These are phyloP conservation scores for Carnegiea gigantea DNA, from an alignment of 179 eudicot genomes.

Conservation along the genomic window DNA sequence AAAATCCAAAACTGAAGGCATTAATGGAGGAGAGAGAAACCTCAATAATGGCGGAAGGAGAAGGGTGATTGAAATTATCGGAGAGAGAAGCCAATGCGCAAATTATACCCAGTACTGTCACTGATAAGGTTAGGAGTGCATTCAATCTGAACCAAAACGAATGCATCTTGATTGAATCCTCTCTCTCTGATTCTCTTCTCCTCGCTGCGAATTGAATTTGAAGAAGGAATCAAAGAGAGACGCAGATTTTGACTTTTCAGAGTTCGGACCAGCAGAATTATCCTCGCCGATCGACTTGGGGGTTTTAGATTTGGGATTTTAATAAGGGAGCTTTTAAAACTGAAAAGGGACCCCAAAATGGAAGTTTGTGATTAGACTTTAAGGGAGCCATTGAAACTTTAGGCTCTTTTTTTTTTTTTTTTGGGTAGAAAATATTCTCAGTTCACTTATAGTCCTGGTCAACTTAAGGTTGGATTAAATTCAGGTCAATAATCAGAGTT, in stretches of 20 bases:
- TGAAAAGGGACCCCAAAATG: background rate
- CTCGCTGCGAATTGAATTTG: background rate
- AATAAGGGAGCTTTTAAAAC: background rate
- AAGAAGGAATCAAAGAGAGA: background rate
- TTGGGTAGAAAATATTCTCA: background rate
- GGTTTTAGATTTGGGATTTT: constrained; percentile 4
- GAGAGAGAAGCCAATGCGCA: constrained; percentile 65
- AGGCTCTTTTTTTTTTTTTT: background rate
- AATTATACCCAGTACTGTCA: constrained; percentile 42
- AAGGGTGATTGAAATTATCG: constrained; percentile 67
- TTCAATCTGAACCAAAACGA: constrained; percentile 81
- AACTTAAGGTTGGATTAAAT: too few species aligned
- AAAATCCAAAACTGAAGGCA: background rate
- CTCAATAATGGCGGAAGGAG: constrained; percentile 67
- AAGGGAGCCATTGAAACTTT: too few species aligned
- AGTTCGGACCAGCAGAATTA: background rate
- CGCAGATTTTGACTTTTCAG: background rate
- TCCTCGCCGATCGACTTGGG: background rate
- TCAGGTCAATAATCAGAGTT: too few species aligned
- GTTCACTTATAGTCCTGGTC: background rate
- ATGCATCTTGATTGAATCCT: constrained; percentile 50
- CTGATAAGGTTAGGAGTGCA: constrained; percentile 73
- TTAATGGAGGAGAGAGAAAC: constrained; percentile 29
- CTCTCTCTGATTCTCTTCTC: background rate
- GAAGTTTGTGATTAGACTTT: background rate